Conservation (phyloP, 2,329 filamentous ascomycete genomes). For the Endocalyx cinctus region DNA sequence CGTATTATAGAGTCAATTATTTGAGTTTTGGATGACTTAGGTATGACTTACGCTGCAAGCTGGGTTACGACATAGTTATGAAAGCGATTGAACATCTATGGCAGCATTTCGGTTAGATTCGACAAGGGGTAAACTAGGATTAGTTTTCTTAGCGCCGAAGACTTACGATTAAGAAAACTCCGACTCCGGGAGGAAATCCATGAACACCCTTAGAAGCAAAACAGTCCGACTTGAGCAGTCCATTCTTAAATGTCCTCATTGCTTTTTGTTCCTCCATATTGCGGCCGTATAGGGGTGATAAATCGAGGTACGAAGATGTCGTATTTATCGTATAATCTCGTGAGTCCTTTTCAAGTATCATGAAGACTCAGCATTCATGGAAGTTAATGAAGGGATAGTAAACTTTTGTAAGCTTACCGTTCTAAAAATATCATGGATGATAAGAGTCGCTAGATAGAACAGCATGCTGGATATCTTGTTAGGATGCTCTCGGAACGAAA, state of each 20-base stretch:
- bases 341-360: conserved; percentile 19
- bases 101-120: conserved; percentile 7
- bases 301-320: conserved; percentile 60
- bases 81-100: conserved; percentile 68
- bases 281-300: conserved; percentile 1
- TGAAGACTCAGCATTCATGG: no score
- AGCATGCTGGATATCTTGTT: conserved; percentile 41
- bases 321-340: conserved; percentile 37
- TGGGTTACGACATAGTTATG: conserved; percentile 82
- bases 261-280: not conserved
- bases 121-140: not conserved
- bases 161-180: conserved; percentile 56
- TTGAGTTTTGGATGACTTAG: no score
- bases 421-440: conserved; percentile 47
- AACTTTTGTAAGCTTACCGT: conserved; percentile 16
- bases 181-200: conserved; percentile 66
- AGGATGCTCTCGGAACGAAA: conserved; percentile 27
- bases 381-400: not conserved
- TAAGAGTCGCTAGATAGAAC: conserved; percentile 46
- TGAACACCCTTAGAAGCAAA: conserved; percentile 66
- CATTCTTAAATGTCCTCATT: conserved; percentile 23
- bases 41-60: conserved; percentile 47
- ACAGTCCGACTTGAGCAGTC: conserved; percentile 64
- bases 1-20: no score
- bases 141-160: not conserved